phyloP scores from a whole-genome alignment of 208 protist genomes.

The Trypanosoma scelopori region DNA sequence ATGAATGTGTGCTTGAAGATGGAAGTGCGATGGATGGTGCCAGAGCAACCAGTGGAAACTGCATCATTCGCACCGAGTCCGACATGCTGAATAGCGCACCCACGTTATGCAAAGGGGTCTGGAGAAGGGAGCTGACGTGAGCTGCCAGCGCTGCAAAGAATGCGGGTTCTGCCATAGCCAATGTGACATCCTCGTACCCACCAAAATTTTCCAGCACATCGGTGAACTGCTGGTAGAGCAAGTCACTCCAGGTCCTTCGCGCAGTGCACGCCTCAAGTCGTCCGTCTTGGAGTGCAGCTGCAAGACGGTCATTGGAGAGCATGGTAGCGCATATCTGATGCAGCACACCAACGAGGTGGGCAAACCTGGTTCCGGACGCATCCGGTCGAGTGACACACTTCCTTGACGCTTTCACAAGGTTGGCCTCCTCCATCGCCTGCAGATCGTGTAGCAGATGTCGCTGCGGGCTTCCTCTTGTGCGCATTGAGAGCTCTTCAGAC shows the following conservation, averaged over 20 bases:
- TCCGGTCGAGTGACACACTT: conserved; percentile 63
- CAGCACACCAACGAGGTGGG: conserved; percentile 59
- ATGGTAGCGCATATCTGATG: conserved; percentile 67
- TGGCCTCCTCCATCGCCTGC: conserved; percentile 35
- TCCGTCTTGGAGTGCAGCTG: conserved; percentile 22
- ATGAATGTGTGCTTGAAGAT: conserved; percentile 23
- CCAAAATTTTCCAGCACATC: conserved; percentile 69
- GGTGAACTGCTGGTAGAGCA: conserved; percentile 72
- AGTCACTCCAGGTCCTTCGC: conserved; percentile 61
- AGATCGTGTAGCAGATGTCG: conserved; percentile 38
- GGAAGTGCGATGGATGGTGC: conserved; percentile 34
- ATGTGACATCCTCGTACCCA: conserved; percentile 87
- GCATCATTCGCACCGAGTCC: conserved; percentile 60
- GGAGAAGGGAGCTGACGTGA: conserved; percentile 41
- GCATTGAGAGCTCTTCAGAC: conserved; percentile 57
- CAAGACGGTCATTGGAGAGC: conserved; percentile 68
- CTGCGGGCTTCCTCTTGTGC: conserved; percentile 38
- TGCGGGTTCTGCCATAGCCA: conserved; percentile 79
- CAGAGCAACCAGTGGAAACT: conserved; percentile 47
- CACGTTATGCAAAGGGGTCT: conserved; percentile 2
- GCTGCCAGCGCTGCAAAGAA: conserved; percentile 68
- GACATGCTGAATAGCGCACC: conserved; percentile 39
- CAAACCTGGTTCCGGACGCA: conserved; percentile 66
- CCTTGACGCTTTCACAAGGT: conserved; percentile 29
- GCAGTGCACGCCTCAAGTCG: conserved; percentile 7